These are phyloP conservation scores for Beauveria sp. DNA, from an alignment of 2,329 filamentous ascomycete species.

Conservation along the genomic window DNA sequence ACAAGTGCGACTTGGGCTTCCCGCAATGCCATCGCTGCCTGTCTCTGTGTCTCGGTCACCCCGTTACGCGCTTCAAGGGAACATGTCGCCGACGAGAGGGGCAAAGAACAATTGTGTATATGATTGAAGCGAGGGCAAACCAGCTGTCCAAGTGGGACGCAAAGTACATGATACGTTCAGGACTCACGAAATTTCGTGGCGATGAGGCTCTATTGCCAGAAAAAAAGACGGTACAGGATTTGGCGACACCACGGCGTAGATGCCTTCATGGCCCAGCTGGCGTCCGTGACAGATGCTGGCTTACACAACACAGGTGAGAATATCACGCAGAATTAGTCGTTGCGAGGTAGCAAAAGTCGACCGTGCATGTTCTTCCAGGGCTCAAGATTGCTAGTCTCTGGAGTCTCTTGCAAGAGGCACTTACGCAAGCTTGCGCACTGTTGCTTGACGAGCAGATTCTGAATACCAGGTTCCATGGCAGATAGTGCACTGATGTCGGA, in stretches of 20 bases:
- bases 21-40: constrained; percentile 2
- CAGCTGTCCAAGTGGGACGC: neutral
- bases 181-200: no score
- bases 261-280: neutral
- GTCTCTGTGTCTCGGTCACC: neutral
- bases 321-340: neutral
- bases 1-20: constrained; percentile 7
- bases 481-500: neutral
- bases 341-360: neutral
- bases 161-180: neutral
- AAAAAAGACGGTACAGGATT: no score
- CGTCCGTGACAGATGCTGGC: neutral
- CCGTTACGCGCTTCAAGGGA: neutral
- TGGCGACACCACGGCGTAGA: neutral
- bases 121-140: neutral
- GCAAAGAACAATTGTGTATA: neutral
- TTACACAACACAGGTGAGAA: neutral
- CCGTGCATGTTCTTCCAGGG: neutral
- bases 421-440: neutral
- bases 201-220: neutral
- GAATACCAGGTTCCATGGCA: neutral
- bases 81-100: neutral
- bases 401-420: neutral
- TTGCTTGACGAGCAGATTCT: neutral
- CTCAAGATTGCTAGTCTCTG: constrained; percentile 7